Percentiles rank a stretch among this genome's conserved stretches.
Conservation (phyloP, 345 rosid species). For the Lepidium africanum region DNA sequence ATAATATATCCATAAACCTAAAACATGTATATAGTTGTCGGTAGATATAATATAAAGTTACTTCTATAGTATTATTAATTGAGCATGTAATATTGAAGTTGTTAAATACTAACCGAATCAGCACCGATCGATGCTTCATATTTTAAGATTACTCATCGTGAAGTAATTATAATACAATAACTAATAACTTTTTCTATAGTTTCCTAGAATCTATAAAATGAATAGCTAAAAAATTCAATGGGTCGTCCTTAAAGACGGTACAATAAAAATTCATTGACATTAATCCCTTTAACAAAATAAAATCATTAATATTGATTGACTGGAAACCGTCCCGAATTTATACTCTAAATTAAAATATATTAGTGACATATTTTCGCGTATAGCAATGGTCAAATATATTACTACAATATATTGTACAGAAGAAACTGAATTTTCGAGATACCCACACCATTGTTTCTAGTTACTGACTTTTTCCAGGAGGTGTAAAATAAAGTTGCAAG, state of each 20-base stretch:
- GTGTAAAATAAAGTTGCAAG: no score
- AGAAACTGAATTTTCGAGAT: not conserved
- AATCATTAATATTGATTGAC: not conserved
- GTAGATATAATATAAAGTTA: not conserved
- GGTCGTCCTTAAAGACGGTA: not conserved
- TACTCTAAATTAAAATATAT: not conserved
- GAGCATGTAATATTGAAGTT: conserved; percentile 12
- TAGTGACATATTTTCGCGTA: not conserved
- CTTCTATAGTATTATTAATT: not conserved
- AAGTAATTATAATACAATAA: conserved; percentile 5
- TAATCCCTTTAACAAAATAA: not conserved
- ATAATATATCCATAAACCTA: not conserved
- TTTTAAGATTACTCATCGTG: not conserved
- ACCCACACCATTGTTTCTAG: no score
- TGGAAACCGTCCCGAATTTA: not conserved
- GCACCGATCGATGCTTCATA: not conserved
- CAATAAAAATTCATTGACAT: no score
- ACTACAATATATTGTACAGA: not conserved
- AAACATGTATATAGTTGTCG: conserved; percentile 6
- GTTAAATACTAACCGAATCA: conserved; percentile 27
- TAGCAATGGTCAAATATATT: not conserved
- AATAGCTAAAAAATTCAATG: not conserved
- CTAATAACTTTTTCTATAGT: conserved; percentile 2
- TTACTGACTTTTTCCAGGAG: no score
- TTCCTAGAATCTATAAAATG: not conserved